phyloP scores from a whole-genome alignment of 257 asterid species.

The Salvia splendens region DNA sequence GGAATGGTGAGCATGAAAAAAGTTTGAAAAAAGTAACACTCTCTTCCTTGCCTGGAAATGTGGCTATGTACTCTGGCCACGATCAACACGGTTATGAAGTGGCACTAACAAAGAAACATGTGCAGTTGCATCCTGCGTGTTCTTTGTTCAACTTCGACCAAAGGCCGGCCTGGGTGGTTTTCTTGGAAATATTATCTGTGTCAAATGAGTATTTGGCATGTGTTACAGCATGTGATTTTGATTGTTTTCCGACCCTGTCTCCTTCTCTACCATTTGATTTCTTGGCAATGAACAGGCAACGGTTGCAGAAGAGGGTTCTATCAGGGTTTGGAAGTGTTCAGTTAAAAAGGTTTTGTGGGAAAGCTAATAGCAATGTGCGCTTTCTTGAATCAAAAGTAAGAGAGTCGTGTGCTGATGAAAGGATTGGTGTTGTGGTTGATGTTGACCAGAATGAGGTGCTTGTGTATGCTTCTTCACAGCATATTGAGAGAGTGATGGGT shows the following conservation, averaged over 20 bases:
- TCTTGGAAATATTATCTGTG: conserved; percentile 70
- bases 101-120: conserved; percentile 68
- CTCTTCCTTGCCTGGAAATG: conserved; percentile 77
- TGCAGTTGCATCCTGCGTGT: conserved; percentile 85
- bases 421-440: conserved; percentile 65
- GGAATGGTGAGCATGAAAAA: conserved; percentile 62
- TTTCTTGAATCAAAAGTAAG: conserved; percentile 60
- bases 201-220: conserved; percentile 74
- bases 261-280: conserved; percentile 69
- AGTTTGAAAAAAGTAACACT: conserved; percentile 61
- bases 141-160: conserved; percentile 68
- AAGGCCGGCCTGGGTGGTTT: conserved; percentile 86
- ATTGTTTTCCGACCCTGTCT: conserved; percentile 47
- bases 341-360: conserved; percentile 85
- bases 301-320: conserved; percentile 62
- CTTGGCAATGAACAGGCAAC: conserved; percentile 53
- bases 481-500: conserved; percentile 58
- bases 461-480: conserved; percentile 62
- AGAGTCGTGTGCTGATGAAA: conserved; percentile 58
- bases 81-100: conserved; percentile 92
- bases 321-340: conserved; percentile 61
- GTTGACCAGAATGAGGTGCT: conserved; percentile 65
- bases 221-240: conserved; percentile 68
- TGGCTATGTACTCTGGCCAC: conserved; percentile 90
- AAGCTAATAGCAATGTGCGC: conserved; percentile 47